phyloP scores from a whole-genome alignment of 352 stramenopile genomes.

The Phytophthora melonis region DNA sequence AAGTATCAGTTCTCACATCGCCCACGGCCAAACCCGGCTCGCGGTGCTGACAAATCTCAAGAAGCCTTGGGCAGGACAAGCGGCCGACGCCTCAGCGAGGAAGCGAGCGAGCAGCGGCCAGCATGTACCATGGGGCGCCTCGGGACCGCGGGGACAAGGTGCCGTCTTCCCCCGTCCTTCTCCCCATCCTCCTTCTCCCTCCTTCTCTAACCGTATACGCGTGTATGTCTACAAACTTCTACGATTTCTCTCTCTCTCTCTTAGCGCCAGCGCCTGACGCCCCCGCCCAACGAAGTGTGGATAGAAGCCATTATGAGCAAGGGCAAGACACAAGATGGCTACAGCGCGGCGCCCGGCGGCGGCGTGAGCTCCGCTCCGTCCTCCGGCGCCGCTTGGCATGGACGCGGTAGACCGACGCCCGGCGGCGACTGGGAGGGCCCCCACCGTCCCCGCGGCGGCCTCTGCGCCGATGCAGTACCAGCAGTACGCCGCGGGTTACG shows the following conservation, averaged over 20 bases:
- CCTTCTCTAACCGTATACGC: constrained; percentile 1
- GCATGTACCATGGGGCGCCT: constrained; percentile 42
- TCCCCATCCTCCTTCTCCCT: background rate
- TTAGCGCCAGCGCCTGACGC: constrained; percentile 42
- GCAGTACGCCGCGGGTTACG: constrained; percentile 17
- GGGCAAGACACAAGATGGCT: constrained; percentile 44
- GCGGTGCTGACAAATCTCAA: constrained; percentile 23
- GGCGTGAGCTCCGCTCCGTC: constrained; percentile 3
- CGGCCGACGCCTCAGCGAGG: constrained; percentile 18
- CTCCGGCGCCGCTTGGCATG: constrained; percentile 19
- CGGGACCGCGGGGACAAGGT: constrained; percentile 42
- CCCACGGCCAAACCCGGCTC: constrained; percentile 12
- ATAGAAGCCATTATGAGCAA: constrained; percentile 83
- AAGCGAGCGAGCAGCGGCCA: constrained; percentile 14
- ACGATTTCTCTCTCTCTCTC: background rate
- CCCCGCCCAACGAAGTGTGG: constrained; percentile 70
- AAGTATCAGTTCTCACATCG: constrained; percentile 15
- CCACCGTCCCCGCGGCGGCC: background rate
- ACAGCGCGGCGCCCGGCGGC: constrained; percentile 7
- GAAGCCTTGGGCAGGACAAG: constrained; percentile 14
- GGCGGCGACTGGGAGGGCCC: constrained; percentile 4
- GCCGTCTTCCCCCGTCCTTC: background rate
- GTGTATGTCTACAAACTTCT: background rate
- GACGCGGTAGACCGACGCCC: background rate
- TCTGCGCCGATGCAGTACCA: constrained; percentile 13